phyloP scores from a whole-genome alignment of 2,329 filamentous ascomycete species.

The Arthroderma sp. region DNA sequence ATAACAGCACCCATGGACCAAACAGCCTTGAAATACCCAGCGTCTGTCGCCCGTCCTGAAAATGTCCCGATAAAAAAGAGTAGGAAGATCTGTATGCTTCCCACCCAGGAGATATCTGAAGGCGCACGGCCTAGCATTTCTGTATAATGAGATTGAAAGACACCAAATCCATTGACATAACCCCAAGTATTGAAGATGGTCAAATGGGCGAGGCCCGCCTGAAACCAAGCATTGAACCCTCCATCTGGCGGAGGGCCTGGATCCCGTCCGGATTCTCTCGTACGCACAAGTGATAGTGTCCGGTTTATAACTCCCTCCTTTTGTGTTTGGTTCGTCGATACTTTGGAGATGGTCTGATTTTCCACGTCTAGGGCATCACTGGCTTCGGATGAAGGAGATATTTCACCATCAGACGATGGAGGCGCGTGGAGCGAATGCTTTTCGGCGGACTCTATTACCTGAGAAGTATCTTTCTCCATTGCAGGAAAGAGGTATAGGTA shows the following conservation, averaged over 20 bases:
- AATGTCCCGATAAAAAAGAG: constrained; percentile 40
- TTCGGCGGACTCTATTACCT: too few relatives aligned
- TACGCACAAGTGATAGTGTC: constrained; percentile 25
- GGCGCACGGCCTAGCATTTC: constrained; percentile 28
- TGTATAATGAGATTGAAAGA: constrained; percentile 43
- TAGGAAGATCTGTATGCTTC: constrained; percentile 38
- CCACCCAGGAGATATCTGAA: constrained; percentile 41
- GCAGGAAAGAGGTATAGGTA: too few relatives aligned
- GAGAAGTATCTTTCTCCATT: too few relatives aligned
- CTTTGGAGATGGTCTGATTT: not conserved
- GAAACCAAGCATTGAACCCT: constrained; percentile 42
- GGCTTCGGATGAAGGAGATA: too few relatives aligned
- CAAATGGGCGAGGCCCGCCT: constrained; percentile 40
- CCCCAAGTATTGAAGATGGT: constrained; percentile 47
- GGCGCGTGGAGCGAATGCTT: too few relatives aligned
- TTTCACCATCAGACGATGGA: too few relatives aligned
- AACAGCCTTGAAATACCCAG: constrained; percentile 36
- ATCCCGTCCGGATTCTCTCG: constrained; percentile 24
- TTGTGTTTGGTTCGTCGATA: not conserved
- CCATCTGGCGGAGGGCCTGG: constrained; percentile 35
- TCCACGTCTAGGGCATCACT: too few relatives aligned
- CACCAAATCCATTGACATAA: constrained; percentile 42
- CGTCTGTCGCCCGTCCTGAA: constrained; percentile 39
- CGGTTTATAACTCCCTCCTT: constrained; percentile 10
- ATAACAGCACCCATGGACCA: constrained; percentile 31